Base-by-base conservation (phyloP, 495 filamentous ascomycete genomes). In the Peziza echinospora region DNA sequence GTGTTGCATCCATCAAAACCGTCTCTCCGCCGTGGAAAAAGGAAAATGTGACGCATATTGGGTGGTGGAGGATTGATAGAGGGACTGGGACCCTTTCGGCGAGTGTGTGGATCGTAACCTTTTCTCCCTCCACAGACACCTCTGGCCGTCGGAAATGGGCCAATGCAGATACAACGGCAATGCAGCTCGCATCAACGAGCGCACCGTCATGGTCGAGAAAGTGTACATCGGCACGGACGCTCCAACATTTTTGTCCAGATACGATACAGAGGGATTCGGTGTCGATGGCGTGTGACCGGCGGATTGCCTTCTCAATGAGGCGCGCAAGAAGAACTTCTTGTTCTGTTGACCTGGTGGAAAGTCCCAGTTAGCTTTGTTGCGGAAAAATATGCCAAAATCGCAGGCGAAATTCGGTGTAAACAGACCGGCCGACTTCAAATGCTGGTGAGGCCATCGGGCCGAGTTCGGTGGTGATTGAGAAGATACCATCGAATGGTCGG, bases 221-320 rank as follows among this genome's bases (percentile, higher is more conserved):
- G 62, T 96, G 89, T 2, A 94, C 71, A 55, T 92, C 84, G 5
- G 84, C 84, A 21, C 83, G 80, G 44, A 97, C 69, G 42, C 72
- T 74, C 81, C 89, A 97, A 64, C 80, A 84, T 62, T 86, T 91
- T 46, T 78, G 67, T 11, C 83, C 84, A 21, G 89, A 84, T 21
- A 96, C 63, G 11, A 97, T 82, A 60, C 89, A 97, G 24, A 97
- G 72, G 1, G 84, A 91, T 65, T 97, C 89, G 23, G 84, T 93
- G 58, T 93, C 85, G 21, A 97, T 70, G 8, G 89, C 89, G 50
- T 75, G 75, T 5, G 84, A 92, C 41, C 87, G 82, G 23, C 91
- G 87, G 49, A 97, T 75, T 13, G 91, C 77, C 54, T 91, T 85
- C 63, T 97, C 89, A 26, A 97, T 78, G 43, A 86, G 69, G 28